These are phyloP conservation scores for Berkeleyomyces rouxiae DNA, from an alignment of 2,329 filamentous ascomycete species.

Conservation along the genomic window DNA sequence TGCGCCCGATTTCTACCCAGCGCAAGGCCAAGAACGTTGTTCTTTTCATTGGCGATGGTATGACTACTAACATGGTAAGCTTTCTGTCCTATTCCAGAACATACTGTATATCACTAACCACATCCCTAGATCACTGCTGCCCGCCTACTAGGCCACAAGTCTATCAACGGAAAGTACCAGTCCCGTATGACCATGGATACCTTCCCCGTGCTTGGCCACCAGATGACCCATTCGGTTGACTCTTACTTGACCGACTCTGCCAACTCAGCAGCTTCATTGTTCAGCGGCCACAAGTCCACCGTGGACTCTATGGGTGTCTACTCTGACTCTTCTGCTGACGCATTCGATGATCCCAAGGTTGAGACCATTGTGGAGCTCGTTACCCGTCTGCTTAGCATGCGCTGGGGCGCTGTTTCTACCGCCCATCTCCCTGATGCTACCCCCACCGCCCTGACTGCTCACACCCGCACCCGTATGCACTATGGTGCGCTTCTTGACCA, in stretches of 20 bases:
- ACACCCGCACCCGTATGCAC: constrained; percentile 52
- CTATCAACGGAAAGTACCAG: constrained; percentile 72
- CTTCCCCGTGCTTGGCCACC: constrained; percentile 72
- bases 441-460: constrained; percentile 55
- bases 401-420: constrained; percentile 57
- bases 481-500: constrained; percentile 62
- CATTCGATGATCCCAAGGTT: constrained; percentile 72
- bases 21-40: constrained; percentile 74
- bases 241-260: constrained; percentile 75
- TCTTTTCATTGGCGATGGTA: constrained; percentile 61
- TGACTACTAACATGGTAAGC: constrained; percentile 53
- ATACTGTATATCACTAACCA: background rate
- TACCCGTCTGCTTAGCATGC: constrained; percentile 46
- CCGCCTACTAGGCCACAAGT: constrained; percentile 65
- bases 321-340: constrained; percentile 54
- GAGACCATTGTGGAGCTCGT: constrained; percentile 71
- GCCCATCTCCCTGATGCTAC: constrained; percentile 70
- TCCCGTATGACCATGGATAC: constrained; percentile 60
- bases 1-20: constrained; percentile 50
- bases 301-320: constrained; percentile 71
- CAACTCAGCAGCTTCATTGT: constrained; percentile 68
- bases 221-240: constrained; percentile 79
- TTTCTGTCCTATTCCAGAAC: background rate
- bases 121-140: constrained; percentile 47
- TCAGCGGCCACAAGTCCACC: constrained; percentile 68